These are phyloP conservation scores for Lactifluus piperatus DNA, from an alignment of 768 basidiomycete genomes.

Conservation along the genomic window DNA sequence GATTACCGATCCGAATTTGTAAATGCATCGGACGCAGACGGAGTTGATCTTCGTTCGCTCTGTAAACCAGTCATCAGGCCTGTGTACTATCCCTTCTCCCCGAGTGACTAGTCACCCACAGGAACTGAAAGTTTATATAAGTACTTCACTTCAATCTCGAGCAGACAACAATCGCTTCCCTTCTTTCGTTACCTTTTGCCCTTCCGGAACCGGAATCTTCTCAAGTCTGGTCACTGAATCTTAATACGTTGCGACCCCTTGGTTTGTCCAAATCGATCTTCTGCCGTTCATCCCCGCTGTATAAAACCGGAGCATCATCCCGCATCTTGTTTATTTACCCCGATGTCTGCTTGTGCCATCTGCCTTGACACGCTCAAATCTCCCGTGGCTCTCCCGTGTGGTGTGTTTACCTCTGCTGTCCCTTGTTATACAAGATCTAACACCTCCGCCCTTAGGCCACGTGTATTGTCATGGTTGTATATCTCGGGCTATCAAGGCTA, in stretches of 20 bases:
- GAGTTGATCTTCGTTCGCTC: too few relatives aligned
- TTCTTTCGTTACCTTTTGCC: background rate
- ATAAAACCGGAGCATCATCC: background rate
- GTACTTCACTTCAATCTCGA: background rate
- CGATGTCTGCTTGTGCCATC: conserved; percentile 18
- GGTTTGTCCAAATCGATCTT: background rate
- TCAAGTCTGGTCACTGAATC: too few relatives aligned
- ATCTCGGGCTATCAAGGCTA: background rate
- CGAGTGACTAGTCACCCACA: background rate
- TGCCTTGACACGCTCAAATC: conserved; percentile 13
- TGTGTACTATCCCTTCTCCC: background rate
- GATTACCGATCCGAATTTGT: background rate
- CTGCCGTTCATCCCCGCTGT: background rate
- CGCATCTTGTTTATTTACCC: background rate
- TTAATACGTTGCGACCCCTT: background rate
- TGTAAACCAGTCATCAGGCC: too few relatives aligned
- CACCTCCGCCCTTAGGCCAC: background rate
- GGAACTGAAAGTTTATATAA: background rate
- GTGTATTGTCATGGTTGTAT: conserved; percentile 15
- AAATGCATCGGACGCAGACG: conserved; percentile 5
- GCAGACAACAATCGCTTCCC: background rate
- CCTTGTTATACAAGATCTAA: background rate
- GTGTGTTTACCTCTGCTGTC: background rate
- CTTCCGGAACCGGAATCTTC: background rate
- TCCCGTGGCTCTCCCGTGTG: conserved; percentile 19